Evolutionary conservation across 257 asterid species (phyloP).

Genomic region (Paraleonurus japonicus): DNA sequence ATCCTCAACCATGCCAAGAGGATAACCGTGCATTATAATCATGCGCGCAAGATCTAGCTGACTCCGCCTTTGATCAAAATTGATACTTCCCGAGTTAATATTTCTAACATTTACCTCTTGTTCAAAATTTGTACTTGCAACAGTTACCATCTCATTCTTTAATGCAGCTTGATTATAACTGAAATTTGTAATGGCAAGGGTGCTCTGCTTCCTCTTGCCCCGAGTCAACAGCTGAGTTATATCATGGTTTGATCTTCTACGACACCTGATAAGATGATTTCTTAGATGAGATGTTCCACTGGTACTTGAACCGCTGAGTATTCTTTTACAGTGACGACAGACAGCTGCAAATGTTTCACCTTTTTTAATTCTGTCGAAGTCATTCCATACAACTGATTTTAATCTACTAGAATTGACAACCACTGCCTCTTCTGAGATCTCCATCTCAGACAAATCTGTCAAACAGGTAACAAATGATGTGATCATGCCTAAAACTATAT

Average conservation of each 20-base stretch:
- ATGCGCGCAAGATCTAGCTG: conserved; percentile 82
- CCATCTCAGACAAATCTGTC: conserved; percentile 47
- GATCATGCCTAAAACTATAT: neutral
- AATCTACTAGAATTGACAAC: conserved; percentile 76
- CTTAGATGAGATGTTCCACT: conserved; percentile 95
- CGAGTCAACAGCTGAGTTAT: conserved; percentile 53
- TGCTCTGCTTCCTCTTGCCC: conserved; percentile 70
- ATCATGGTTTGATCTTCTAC: conserved; percentile 68
- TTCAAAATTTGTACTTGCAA: conserved; percentile 48
- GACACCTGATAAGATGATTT: conserved; percentile 89
- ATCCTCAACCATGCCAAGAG: conserved; percentile 83
- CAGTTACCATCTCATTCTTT: conserved; percentile 53
- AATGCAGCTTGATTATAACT: conserved; percentile 40
- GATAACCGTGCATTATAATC: conserved; percentile 89
- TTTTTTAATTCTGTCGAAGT: conserved; percentile 84
- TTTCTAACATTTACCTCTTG: conserved; percentile 43
- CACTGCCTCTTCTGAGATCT: conserved; percentile 68
- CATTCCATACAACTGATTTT: conserved; percentile 92
- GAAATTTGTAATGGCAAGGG: conserved; percentile 45
- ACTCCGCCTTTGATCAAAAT: conserved; percentile 65
- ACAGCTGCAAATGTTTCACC: conserved; percentile 81
- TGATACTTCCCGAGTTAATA: conserved; percentile 33
- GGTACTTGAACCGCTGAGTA: conserved; percentile 90
- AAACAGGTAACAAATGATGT: conserved; percentile 2
- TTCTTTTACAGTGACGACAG: conserved; percentile 85